Percentiles rank a stretch among this genome's conserved stretches.
These are phyloP conservation scores for Pseudognaphalium luteoalbum DNA, from an alignment of 129 eudicot species.

Conservation along the genomic window DNA sequence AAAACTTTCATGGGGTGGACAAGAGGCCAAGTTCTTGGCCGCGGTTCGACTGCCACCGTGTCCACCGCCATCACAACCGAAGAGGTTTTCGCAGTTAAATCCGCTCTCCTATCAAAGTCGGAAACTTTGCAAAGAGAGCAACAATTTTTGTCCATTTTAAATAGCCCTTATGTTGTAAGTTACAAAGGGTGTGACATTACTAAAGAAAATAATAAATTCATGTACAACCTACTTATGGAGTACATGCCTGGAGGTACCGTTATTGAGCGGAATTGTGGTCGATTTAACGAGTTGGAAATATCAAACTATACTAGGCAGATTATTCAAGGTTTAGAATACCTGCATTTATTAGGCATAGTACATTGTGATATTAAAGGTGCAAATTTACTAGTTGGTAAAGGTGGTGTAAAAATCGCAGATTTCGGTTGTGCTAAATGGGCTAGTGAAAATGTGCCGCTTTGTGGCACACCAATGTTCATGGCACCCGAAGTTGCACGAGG, in stretches of 20 bases:
- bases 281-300: slow-evolving; percentile 42
- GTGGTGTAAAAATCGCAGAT: slow-evolving; percentile 63
- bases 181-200: slow-evolving; percentile 62
- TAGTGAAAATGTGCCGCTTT: slow-evolving; percentile 25
- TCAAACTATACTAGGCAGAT: slow-evolving; percentile 53
- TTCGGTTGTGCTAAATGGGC: slow-evolving; percentile 75
- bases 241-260: slow-evolving; percentile 63
- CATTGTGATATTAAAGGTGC: slow-evolving; percentile 80
- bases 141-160: slow-evolving; percentile 43
- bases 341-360: slow-evolving; percentile 65
- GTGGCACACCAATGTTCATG: slow-evolving; percentile 85
- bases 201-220: slow-evolving; percentile 38
- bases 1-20: slow-evolving; percentile 52
- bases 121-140: slow-evolving; percentile 63
- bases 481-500: slow-evolving; percentile 86
- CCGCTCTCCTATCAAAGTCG: slow-evolving; percentile 43
- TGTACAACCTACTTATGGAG: slow-evolving; percentile 71
- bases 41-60: slow-evolving; percentile 78
- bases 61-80: slow-evolving; percentile 53
- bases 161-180: slow-evolving; percentile 50
- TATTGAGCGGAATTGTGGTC: slow-evolving; percentile 13
- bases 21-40: slow-evolving; percentile 75
- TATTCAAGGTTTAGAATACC: slow-evolving; percentile 55
- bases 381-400: slow-evolving; percentile 47
- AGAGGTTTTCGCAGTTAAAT: slow-evolving; percentile 61